Evolutionary conservation across 148 eudicot genomes (phyloP), one percentile per base, ranked within the genome.

Genomic region (Pharnaceum exiguum): DNA sequence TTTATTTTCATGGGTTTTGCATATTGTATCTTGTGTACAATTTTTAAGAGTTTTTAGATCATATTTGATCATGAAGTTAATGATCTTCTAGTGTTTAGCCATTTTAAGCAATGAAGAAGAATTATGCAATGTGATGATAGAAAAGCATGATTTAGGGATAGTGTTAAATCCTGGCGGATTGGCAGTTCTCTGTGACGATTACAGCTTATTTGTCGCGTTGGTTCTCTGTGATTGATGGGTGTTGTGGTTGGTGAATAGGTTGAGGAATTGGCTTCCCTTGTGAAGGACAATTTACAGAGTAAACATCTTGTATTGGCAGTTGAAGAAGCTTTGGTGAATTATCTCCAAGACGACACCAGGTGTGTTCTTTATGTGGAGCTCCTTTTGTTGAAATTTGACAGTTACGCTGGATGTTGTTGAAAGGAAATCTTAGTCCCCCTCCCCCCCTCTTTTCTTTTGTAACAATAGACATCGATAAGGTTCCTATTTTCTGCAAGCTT

Each of bases 231-330:
- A 37, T 19, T 18, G 36, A 4, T 23, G 5, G 19, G 27, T 45
- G 51, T 40, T 48, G n/a, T 23, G 28, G 17, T 35, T 69, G 74
- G n/a, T n/a, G n/a, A n/a, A n/a, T 76, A 91, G 98, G 95, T 85
- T 69, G 95, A 93, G 76, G 98, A 93, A 67, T 75, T 93, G 73
- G 98, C 96, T 62, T 93, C 71, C 67, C 95, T 93, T 19, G 59
- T 93, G 17, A 88, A 83, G 60, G 95, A 88, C 60, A 93, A 93
- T 63, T 78, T 79, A 42, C 77, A 81, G 10, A 78, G 89, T 87
- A 88, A 77, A 72, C 79, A 93, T 71, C 99, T 93, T 66, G 75
- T 93, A 54, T 82, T 93, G 53, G 78, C 95, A 3, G 69, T 78
- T 71, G 99, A 93, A 71, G 91, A 81, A 26, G 81, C 84, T 46